These are phyloP conservation scores for Acorus calamus DNA, from an alignment of 106 monocot species.

Conservation along the genomic window DNA sequence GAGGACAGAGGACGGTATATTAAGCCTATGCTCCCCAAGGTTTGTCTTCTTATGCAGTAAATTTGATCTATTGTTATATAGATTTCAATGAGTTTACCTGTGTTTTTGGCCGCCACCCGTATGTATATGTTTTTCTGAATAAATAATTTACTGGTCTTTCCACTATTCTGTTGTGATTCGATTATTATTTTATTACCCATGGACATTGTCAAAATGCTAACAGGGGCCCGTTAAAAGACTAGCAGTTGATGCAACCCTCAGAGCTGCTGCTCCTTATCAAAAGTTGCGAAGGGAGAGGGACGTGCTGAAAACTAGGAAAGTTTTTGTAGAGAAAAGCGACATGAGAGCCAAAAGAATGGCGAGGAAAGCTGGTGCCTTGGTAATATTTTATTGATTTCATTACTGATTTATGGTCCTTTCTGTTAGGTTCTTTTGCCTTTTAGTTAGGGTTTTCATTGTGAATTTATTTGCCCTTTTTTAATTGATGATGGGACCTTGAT, in stretches of 20 bases:
- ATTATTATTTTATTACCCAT: too few relatives aligned
- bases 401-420: not conserved
- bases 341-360: conserved; percentile 99
- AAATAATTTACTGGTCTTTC: too few relatives aligned
- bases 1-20: conserved; percentile 95
- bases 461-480: too few relatives aligned
- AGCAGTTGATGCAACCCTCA: conserved; percentile 97
- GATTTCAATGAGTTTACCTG: too few relatives aligned
- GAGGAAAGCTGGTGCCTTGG: conserved; percentile 90
- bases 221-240: conserved; percentile 91
- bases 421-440: too few relatives aligned
- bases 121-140: too few relatives aligned
- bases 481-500: too few relatives aligned
- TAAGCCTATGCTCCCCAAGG: conserved; percentile 99
- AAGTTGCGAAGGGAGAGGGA: conserved; percentile 82
- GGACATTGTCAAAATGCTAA: not conserved
- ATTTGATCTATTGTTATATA: not conserved
- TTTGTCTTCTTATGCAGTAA: conserved; percentile 8
- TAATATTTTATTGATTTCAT: conserved; percentile 20
- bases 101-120: too few relatives aligned
- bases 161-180: too few relatives aligned
- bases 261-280: conserved; percentile 99
- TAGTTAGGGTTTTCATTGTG: too few relatives aligned
- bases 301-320: conserved; percentile 51
- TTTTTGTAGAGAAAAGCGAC: conserved; percentile 92